Percentiles rank a stretch among this genome's conserved stretches.
phyloP scores from a whole-genome alignment of 176 grass and related monocot species.

The Paspalum vaginatum region DNA sequence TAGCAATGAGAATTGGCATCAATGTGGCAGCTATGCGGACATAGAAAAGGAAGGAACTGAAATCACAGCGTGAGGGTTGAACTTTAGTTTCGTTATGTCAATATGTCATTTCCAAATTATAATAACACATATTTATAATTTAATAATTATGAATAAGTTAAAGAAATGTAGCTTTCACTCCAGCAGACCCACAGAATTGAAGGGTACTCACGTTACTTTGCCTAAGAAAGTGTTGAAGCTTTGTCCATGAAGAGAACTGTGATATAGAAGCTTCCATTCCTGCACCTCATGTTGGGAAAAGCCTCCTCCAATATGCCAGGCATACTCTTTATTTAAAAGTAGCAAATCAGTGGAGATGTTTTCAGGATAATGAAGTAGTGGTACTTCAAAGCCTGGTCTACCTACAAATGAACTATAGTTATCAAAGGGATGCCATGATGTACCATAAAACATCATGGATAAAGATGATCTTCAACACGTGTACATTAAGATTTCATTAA shows the following conservation, averaged over 20 bases:
- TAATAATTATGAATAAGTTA: slow-evolving; percentile 5
- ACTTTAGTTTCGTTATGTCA: background rate
- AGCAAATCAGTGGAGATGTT: slow-evolving; percentile 57
- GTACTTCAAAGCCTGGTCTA: slow-evolving; percentile 76
- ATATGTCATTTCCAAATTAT: background rate
- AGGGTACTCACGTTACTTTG: slow-evolving; percentile 74
- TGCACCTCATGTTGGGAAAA: slow-evolving; percentile 73
- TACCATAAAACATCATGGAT: background rate
- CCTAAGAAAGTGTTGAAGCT: slow-evolving; percentile 98
- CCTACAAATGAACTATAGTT: slow-evolving; percentile 51
- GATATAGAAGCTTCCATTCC: slow-evolving; percentile 91
- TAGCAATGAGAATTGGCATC: slow-evolving; percentile 3
- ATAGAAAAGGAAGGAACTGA: background rate
- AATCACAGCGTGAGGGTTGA: background rate
- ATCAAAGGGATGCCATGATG: slow-evolving; percentile 29
- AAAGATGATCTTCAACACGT: slow-evolving; percentile 15
- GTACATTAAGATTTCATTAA: background rate
- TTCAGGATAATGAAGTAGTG: slow-evolving; percentile 68
- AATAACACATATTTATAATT: background rate
- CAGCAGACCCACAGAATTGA: slow-evolving; percentile 18
- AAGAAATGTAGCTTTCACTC: slow-evolving; percentile 2
- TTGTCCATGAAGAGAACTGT: slow-evolving; percentile 89
- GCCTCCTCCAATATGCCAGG: slow-evolving; percentile 89
- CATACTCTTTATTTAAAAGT: slow-evolving; percentile 82
- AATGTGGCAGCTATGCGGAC: background rate